These are phyloP conservation scores for Asterophora lycoperdoides DNA, from an alignment of 768 basidiomycete genomes.

Conservation along the genomic window DNA sequence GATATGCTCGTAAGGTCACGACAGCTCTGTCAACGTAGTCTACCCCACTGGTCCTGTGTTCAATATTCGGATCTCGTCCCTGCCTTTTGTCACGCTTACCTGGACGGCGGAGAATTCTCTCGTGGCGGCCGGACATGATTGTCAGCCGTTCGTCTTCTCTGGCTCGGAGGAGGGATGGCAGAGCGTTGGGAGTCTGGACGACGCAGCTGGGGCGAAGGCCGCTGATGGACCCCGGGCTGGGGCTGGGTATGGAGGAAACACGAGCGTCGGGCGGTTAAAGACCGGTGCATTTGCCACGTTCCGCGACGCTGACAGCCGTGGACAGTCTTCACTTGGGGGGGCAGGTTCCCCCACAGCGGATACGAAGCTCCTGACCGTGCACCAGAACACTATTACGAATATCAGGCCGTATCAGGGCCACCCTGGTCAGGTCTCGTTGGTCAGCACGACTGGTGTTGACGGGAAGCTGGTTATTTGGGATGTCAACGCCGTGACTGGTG, in stretches of 20 bases:
- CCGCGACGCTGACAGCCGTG: conserved; percentile 85
- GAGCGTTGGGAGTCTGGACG: conserved; percentile 77
- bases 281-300: conserved; percentile 93
- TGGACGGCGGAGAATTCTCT: conserved; percentile 83
- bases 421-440: conserved; percentile 58
- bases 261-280: conserved; percentile 72
- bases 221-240: conserved; percentile 40
- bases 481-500: conserved; percentile 49
- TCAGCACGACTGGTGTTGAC: conserved; percentile 93
- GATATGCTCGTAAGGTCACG: conserved; percentile 66
- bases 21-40: conserved; percentile 89
- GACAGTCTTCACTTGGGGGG: conserved; percentile 34
- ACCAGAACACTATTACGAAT: conserved; percentile 98
- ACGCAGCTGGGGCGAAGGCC: conserved; percentile 52
- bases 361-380: conserved; percentile 83
- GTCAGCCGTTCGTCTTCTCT: conserved; percentile 86
- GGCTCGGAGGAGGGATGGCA: conserved; percentile 79
- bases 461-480: conserved; percentile 92
- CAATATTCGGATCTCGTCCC: conserved; percentile 68
- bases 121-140: conserved; percentile 95
- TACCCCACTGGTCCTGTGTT: conserved; percentile 82
- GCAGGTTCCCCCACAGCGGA: conserved; percentile 34
- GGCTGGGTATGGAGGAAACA: conserved; percentile 42
- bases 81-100: conserved; percentile 81
- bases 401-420: conserved; percentile 68